phyloP scores from a whole-genome alignment of 2,329 filamentous ascomycete genomes.

The Hymenoscyphus repandus region DNA sequence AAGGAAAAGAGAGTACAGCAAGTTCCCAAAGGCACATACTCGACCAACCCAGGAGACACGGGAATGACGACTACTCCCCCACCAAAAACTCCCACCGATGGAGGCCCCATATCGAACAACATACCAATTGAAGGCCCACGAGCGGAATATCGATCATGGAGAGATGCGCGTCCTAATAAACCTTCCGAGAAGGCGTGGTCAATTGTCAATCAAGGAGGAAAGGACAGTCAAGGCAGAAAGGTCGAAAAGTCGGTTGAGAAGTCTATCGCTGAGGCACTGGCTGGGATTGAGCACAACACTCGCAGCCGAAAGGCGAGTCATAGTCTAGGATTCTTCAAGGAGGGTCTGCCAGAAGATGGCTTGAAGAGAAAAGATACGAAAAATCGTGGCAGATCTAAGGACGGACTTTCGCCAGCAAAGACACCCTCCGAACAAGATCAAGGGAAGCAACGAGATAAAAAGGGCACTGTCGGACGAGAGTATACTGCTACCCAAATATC shows the following conservation, averaged over 20 bases:
- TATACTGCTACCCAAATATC: background rate
- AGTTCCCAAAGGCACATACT: conserved; percentile 25
- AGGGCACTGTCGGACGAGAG: background rate
- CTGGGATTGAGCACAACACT: conserved; percentile 56
- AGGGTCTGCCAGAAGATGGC: conserved; percentile 57
- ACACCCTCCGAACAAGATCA: conserved; percentile 6
- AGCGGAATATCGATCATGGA: conserved; percentile 31
- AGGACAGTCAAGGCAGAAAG: conserved; percentile 50
- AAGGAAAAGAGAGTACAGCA: conserved; percentile 36
- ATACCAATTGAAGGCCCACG: conserved; percentile 29
- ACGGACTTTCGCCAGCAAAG: conserved; percentile 18
- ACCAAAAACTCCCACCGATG: conserved; percentile 15
- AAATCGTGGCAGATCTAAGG: conserved; percentile 28
- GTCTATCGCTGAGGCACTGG: conserved; percentile 57
- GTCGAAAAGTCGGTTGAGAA: conserved; percentile 56
- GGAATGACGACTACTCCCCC: conserved; percentile 25
- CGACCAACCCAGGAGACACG: conserved; percentile 32
- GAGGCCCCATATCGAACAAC: conserved; percentile 21
- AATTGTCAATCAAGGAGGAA: conserved; percentile 50
- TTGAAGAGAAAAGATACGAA: conserved; percentile 45
- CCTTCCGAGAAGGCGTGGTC: conserved; percentile 57
- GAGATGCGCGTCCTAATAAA: conserved; percentile 22
- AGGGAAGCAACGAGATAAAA: conserved; percentile 5
- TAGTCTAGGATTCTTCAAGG: conserved; percentile 62
- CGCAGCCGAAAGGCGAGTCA: conserved; percentile 65